Evolutionary conservation across 2,329 filamentous ascomycete genomes (phyloP).

Genomic region (Phialemonium atrogriseum): DNA sequence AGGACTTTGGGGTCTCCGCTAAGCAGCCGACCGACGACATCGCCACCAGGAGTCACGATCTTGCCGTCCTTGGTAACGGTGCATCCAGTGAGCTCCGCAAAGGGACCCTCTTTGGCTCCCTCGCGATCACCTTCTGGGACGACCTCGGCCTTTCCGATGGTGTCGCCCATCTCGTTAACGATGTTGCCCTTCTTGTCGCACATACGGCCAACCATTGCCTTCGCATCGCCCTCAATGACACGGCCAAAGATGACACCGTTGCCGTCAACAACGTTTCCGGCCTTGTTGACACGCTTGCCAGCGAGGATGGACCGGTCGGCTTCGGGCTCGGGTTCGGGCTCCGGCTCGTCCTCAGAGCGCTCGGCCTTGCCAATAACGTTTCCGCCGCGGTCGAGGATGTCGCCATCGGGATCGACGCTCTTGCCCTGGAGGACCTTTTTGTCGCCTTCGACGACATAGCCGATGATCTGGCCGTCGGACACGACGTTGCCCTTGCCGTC

Average conservation of each 20-base stretch:
- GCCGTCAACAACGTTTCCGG: constrained; percentile 51
- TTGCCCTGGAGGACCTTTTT: constrained; percentile 55
- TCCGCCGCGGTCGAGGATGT: constrained; percentile 58
- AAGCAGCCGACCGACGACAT: constrained; percentile 63
- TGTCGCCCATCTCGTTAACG: constrained; percentile 63
- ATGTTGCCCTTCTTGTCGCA: constrained; percentile 65
- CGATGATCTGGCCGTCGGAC: constrained; percentile 45
- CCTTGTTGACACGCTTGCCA: constrained; percentile 65
- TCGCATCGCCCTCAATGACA: constrained; percentile 58
- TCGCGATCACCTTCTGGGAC: constrained; percentile 59
- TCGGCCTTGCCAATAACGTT: constrained; percentile 51
- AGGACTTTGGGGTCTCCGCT: constrained; percentile 66
- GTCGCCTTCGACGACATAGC: constrained; percentile 56
- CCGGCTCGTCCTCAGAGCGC: constrained; percentile 26
- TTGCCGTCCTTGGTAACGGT: constrained; percentile 63
- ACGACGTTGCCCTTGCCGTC: constrained; percentile 45
- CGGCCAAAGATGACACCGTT: constrained; percentile 51
- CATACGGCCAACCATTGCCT: constrained; percentile 58
- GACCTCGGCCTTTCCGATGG: constrained; percentile 60
- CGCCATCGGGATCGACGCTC: constrained; percentile 59
- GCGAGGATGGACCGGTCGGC: constrained; percentile 54
- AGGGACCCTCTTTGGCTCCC: constrained; percentile 57
- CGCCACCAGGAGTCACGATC: constrained; percentile 56
- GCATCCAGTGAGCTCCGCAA: constrained; percentile 56
- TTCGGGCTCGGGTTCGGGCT: constrained; percentile 39